A percentile compares a stretch with the other conserved stretches of the same genome.
phyloP scores from a whole-genome alignment of 306 rosid genomes.

The Aeschynomene evenia region DNA sequence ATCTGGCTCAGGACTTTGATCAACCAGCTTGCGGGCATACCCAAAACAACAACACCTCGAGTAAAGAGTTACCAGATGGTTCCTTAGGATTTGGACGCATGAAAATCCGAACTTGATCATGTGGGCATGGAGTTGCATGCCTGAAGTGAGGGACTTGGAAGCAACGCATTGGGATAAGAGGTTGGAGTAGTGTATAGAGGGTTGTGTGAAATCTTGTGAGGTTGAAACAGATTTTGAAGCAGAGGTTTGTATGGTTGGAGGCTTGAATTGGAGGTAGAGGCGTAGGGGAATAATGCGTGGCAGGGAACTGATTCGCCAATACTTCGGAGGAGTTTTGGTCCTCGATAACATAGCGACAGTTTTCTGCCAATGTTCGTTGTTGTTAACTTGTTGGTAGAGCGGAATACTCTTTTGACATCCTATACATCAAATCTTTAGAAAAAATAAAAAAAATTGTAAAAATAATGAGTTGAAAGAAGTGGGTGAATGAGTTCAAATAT shows the following conservation, averaged over 20 bases:
- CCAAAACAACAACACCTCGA: slow-evolving; percentile 48
- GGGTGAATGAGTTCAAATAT: too few species aligned
- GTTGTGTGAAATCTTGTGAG: slow-evolving; percentile 13
- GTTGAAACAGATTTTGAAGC: slow-evolving; percentile 16
- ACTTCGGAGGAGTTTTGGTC: slow-evolving; percentile 4
- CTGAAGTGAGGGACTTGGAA: slow-evolving; percentile 48
- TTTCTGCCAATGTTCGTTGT: too few species aligned
- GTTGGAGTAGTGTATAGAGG: slow-evolving; percentile 39
- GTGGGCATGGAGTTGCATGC: slow-evolving; percentile 69
- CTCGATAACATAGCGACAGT: not conserved
- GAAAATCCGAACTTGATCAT: slow-evolving; percentile 62
- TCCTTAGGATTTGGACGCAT: slow-evolving; percentile 42
- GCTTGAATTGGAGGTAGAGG: not conserved
- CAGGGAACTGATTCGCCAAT: not conserved
- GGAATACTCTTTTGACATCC: too few species aligned
- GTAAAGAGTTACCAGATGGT: slow-evolving; percentile 48
- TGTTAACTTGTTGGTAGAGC: too few species aligned
- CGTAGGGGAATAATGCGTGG: not conserved
- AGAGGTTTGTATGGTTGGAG: not conserved
- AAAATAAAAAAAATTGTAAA: too few species aligned
- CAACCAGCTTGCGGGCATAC: slow-evolving; percentile 63
- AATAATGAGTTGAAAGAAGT: too few species aligned
- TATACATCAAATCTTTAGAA: too few species aligned
- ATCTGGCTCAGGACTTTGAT: slow-evolving; percentile 58
- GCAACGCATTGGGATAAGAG: slow-evolving; percentile 57